These are phyloP conservation scores for Eimeria mitis DNA, from an alignment of 169 alveolate genomes.

Conservation along the genomic window DNA sequence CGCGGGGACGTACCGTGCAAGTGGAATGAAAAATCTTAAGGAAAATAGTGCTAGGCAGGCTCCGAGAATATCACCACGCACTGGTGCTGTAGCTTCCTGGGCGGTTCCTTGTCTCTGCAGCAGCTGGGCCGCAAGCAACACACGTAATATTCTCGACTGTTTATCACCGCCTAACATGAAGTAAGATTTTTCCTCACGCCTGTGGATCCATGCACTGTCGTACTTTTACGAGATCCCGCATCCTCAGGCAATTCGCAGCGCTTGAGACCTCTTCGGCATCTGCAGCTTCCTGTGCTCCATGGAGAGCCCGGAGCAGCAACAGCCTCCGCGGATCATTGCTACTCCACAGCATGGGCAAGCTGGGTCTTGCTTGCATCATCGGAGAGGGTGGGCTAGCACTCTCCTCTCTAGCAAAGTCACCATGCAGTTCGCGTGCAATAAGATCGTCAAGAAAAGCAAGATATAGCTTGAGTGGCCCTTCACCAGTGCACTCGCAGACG, in stretches of 20 bases:
- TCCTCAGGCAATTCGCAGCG: not conserved
- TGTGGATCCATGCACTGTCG: not conserved
- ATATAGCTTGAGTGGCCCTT: slow-evolving; percentile 31
- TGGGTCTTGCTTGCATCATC: not conserved
- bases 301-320: slow-evolving; percentile 72
- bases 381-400: not conserved
- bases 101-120: slow-evolving; percentile 32
- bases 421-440: not conserved
- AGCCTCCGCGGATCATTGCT: slow-evolving; percentile 67
- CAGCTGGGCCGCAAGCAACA: not conserved
- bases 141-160: not conserved
- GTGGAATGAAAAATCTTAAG: slow-evolving; percentile 17
- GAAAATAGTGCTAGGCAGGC: slow-evolving; percentile 71
- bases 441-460: slow-evolving; percentile 46
- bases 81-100: slow-evolving; percentile 47
- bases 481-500: slow-evolving; percentile 54
- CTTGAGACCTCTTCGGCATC: slow-evolving; percentile 18
- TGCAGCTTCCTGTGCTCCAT: slow-evolving; percentile 76
- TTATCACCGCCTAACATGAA: not conserved
- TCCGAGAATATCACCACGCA: slow-evolving; percentile 51
- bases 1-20: slow-evolving; percentile 19
- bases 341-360: slow-evolving; percentile 14
- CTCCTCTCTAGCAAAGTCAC: not conserved
- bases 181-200: no score
- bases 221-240: slow-evolving; percentile 38